phyloP scores from a whole-genome alignment of 2,329 filamentous ascomycete species.

The Dendrostoma leiphaemia region DNA sequence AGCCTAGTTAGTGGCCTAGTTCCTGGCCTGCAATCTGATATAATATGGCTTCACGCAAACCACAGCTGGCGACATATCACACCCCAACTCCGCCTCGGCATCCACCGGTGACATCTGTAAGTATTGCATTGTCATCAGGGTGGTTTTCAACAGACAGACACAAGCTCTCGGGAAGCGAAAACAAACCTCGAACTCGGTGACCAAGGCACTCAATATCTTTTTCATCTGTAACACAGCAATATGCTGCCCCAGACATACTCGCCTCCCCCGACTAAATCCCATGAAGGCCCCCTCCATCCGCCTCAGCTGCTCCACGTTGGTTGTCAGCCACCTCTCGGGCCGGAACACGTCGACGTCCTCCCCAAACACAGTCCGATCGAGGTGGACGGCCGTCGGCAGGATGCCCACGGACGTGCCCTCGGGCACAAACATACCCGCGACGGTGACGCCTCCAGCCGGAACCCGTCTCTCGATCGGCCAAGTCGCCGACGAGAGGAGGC shows the following conservation, averaged over 20 bases:
- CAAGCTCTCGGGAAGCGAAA: neutral
- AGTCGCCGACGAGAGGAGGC: neutral
- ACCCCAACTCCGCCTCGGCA: neutral
- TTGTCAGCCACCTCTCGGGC: neutral
- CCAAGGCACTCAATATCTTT: constrained; percentile 9
- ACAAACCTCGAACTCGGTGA: constrained; percentile 16
- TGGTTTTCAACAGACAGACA: neutral
- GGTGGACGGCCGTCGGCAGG: neutral
- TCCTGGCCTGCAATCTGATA: no score
- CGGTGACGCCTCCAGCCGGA: neutral
- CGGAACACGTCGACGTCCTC: neutral
- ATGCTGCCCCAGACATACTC: constrained; percentile 10
- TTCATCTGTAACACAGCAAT: constrained; percentile 20
- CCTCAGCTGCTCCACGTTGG: neutral
- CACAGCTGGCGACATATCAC: neutral
- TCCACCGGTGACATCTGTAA: neutral
- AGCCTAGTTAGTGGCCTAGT: no score
- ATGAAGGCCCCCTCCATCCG: constrained; percentile 17
- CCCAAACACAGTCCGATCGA: neutral
- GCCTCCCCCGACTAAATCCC: constrained; percentile 15
- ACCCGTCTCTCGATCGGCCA: neutral
- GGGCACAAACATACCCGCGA: neutral
- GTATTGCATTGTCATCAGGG: neutral
- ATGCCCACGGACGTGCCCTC: neutral
- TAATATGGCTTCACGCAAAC: neutral